These are phyloP conservation scores for Musa schizocarpa DNA, from an alignment of 176 grass and related monocot species.

Conservation along the genomic window DNA sequence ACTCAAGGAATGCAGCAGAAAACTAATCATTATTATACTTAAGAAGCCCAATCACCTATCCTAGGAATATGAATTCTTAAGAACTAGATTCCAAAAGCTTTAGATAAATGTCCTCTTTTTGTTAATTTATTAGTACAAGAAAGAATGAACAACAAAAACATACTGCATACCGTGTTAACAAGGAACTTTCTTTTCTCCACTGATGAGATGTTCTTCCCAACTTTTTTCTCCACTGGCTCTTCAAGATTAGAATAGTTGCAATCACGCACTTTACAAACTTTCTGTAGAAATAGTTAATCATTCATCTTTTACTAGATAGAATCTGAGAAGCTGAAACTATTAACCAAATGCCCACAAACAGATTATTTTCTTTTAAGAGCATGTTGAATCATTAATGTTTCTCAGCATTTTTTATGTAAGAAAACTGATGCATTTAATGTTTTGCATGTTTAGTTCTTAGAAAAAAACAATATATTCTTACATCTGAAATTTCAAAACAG, in stretches of 20 bases:
- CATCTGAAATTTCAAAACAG: background rate
- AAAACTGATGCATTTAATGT: background rate
- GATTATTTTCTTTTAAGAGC: too few relatives aligned
- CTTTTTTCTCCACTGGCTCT: constrained; percentile 25
- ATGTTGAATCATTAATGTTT: background rate
- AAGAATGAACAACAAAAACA: background rate
- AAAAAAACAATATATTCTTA: background rate
- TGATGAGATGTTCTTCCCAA: constrained; percentile 47
- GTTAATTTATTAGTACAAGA: background rate
- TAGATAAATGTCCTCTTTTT: background rate
- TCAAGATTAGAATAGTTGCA: background rate
- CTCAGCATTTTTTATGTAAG: background rate
- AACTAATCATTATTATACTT: background rate
- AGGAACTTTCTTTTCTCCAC: constrained; percentile 70
- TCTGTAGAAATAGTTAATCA: background rate
- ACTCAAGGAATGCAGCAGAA: background rate
- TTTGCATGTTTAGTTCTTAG: background rate
- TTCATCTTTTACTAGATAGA: background rate
- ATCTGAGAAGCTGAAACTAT: background rate
- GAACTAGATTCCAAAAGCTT: background rate
- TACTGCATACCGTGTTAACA: constrained; percentile 38
- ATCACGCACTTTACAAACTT: background rate
- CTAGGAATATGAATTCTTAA: background rate
- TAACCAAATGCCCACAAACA: background rate
- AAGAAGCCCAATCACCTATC: background rate